These are phyloP conservation scores for Protostelium mycophagum DNA, from an alignment of 78 protist genomes.

Conservation along the genomic window DNA sequence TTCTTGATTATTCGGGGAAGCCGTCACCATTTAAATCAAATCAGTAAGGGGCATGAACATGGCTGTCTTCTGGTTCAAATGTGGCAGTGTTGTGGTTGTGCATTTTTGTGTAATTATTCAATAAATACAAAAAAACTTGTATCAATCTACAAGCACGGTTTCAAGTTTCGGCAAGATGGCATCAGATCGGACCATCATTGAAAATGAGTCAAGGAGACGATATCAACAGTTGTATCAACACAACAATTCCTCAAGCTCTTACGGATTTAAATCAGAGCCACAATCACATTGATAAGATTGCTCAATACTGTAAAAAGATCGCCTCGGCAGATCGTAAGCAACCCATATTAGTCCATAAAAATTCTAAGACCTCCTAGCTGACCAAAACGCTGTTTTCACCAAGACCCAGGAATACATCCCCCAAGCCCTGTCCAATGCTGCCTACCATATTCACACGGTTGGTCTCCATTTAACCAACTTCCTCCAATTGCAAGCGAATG, in stretches of 20 bases:
- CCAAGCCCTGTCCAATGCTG: neutral
- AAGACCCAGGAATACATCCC: neutral
- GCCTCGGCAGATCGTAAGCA: neutral
- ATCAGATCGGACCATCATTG: no score
- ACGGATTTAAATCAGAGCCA: neutral
- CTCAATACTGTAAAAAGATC: neutral
- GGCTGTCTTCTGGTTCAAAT: no score
- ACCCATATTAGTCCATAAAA: neutral
- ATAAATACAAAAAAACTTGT: no score
- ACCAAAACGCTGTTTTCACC: neutral
- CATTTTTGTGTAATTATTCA: no score
- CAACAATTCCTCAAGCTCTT: neutral
- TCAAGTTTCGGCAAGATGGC: no score
- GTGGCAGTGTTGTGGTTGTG: no score
- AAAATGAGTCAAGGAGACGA: neutral
- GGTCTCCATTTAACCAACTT: neutral
- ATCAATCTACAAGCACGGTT: no score
- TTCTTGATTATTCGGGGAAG: no score
- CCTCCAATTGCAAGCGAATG: slow-evolving; percentile 9
- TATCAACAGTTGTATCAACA: neutral
- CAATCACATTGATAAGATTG: neutral
- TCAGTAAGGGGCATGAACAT: no score
- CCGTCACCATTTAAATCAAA: no score
- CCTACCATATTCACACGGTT: slow-evolving; percentile 13
- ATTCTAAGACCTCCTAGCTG: neutral